phyloP scores from a whole-genome alignment of 805 yeast genomes.

The Saccharomycopsis capsularis region DNA sequence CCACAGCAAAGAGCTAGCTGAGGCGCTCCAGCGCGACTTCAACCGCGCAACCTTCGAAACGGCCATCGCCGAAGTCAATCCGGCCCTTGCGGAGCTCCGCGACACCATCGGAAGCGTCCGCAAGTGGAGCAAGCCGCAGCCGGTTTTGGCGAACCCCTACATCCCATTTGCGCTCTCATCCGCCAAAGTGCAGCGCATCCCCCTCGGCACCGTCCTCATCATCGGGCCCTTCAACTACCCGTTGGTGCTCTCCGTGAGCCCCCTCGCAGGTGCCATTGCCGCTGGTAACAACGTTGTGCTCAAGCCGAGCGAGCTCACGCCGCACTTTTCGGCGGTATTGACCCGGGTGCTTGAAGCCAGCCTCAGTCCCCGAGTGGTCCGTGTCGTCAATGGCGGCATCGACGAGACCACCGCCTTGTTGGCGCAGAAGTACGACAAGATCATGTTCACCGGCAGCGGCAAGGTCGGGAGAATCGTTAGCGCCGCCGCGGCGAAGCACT shows the following conservation, averaged over 20 bases:
- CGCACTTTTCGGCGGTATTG: slow-evolving; percentile 50
- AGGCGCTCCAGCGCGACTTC: slow-evolving; percentile 61
- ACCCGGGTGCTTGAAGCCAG: slow-evolving; percentile 42
- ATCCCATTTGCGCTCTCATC: slow-evolving; percentile 31
- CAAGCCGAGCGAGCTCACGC: slow-evolving; percentile 71
- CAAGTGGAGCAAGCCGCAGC: slow-evolving; percentile 52
- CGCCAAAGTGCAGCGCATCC: slow-evolving; percentile 34
- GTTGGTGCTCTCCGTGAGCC: slow-evolving; percentile 49
- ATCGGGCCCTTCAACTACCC: slow-evolving; percentile 84
- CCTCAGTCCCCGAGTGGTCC: slow-evolving; percentile 49
- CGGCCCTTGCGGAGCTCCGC: slow-evolving; percentile 47
- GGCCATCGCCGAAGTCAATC: slow-evolving; percentile 46
- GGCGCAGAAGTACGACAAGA: slow-evolving; percentile 66
- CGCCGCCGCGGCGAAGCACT: slow-evolving; percentile 71
- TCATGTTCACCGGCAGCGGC: slow-evolving; percentile 79
- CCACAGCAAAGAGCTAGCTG: slow-evolving; percentile 44
- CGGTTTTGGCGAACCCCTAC: slow-evolving; percentile 26
- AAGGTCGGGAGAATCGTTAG: slow-evolving; percentile 73
- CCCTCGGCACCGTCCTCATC: slow-evolving; percentile 63
- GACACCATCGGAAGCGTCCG: slow-evolving; percentile 53
- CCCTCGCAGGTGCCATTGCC: slow-evolving; percentile 74
- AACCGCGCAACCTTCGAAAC: slow-evolving; percentile 61
- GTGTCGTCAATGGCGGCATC: slow-evolving; percentile 48
- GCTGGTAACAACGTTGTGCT: slow-evolving; percentile 76
- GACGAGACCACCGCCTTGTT: slow-evolving; percentile 48